Percentiles rank a stretch among this genome's conserved stretches.
Evolutionary conservation across 2,329 filamentous ascomycete species (phyloP).

Genomic region (Ophiostoma perfectum): DNA sequence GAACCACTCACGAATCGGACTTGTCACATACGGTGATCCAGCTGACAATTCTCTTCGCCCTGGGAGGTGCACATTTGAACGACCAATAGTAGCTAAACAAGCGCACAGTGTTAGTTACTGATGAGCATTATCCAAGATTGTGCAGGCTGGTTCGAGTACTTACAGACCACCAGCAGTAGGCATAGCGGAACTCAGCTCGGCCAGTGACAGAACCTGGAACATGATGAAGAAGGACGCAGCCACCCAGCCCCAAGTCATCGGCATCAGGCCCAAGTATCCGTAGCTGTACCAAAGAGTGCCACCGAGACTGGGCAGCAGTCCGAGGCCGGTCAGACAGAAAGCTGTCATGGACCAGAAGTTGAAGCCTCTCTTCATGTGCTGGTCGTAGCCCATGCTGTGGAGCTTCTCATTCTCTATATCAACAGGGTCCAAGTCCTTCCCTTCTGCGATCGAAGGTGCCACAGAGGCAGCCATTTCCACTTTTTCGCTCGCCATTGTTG

Average conservation of each 20-base stretch:
- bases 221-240: background rate
- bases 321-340: background rate
- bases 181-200: constrained; percentile 1
- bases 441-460: background rate
- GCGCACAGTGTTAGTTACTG: background rate
- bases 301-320: constrained; percentile 1
- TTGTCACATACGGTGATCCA: background rate
- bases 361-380: constrained; percentile 10
- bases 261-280: background rate
- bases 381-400: background rate
- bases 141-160: background rate
- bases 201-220: constrained; percentile 6
- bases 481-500: background rate
- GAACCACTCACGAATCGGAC: background rate
- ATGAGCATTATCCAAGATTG: no score
- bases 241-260: constrained; percentile 10
- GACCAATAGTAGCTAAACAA: constrained; percentile 3
- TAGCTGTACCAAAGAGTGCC: constrained; percentile 9
- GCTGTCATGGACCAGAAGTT: constrained; percentile 4
- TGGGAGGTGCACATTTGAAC: constrained; percentile 1
- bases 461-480: background rate
- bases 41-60: background rate
- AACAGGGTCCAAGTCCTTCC: background rate
- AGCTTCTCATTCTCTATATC: constrained; percentile 4
- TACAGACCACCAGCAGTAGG: constrained; percentile 1